Base-by-base conservation (phyloP, 2,329 filamentous ascomycete genomes). In the Cordyceps pruinosa region DNA sequence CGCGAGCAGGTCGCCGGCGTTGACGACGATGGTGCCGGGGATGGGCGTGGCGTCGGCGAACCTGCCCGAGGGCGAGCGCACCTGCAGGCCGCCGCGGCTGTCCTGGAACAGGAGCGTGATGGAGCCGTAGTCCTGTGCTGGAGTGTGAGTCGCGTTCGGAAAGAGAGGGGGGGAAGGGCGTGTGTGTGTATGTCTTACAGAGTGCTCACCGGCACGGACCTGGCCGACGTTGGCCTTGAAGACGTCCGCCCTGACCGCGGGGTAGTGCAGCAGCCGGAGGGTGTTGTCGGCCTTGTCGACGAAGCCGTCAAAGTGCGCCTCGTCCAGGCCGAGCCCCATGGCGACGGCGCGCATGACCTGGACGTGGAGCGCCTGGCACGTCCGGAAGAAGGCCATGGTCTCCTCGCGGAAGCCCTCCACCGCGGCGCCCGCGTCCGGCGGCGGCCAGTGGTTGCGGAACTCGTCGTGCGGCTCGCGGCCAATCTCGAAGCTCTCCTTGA, bases 11-110 rank as follows among this genome's bases (percentile, higher is more conserved):
- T 97, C 92, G 1, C 91, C 92, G 0, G 91, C 91, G 66, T 97
- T 97, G 62, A 96, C 82, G 12, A 97, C 89, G 41, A 94, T 87
- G 0, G 90, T 91, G 56, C 85, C 86, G 35, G 84, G 77, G 59
- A 96, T 93, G 0, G 92, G 91, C 7, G 83, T 90, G 1, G 89
- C 92, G 66, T 96, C 84, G 39, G 96, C 84, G 66, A 92, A 96
- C 0, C 79, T 83, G 2, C 89, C 89, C 41, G 82, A 86, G 0
- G 90, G 90, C 49, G 85, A 87, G 65, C 84, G 80, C 21, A 81
- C 79, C 67, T 84, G 81, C 52, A 84, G 65, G 0, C 81, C 81
- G 9, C 81, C 81, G 6, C 75, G 69, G 44, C 69, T 66, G 63
- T 86, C 83, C 68, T 86, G 83, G 72, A 86, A 86, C 17, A 86